Evolutionary conservation across 257 asterid genomes (phyloP), one percentile per base, ranked within the genome.

Genomic region (Anisodus tanguticus): DNA sequence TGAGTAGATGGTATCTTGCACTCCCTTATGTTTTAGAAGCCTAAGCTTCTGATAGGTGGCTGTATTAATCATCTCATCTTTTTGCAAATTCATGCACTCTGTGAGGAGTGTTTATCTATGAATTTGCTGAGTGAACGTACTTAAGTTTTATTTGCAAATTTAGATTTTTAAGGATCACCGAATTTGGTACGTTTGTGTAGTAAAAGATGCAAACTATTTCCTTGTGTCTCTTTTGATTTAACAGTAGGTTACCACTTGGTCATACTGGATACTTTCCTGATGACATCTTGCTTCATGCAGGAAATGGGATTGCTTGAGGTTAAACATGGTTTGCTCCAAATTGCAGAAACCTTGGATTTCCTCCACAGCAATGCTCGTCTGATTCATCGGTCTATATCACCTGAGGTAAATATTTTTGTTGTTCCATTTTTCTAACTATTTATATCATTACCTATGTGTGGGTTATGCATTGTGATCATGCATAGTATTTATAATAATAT

Each of bases 301-400:
- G 98, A 93, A 86, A 97, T 97, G 99, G 98, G 98, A 67, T 80
- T 97, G 81, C 84, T 97, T 90, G 99, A 97, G 93, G 95, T 97
- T 87, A 97, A 97, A 91, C 99, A 97, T 83, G 99, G 99, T 35
- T 88, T 97, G 78, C 96, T 97, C 84, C 99, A 97, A 91, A 90
- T 95, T 87, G 97, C 98, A 0, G 99, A 97, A 91, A 95, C 99
- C 78, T 90, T 97, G 93, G 98, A 93, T 90, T 97, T 97, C 88
- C 94, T 97, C 74, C 99, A 97, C 84, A 93, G 91, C 91, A 97
- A 97, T 89, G 99, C 99, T 68, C 95, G 87, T 81, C 97, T 97
- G 77, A 88, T 97, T 85, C 99, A 97, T 89, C 90, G 97, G 83
- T 93, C 95, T 88, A 86, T 97, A 86, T 91, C 98, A 55, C 99